A percentile compares a stretch with the other conserved stretches of the same genome.
Evolutionary conservation across 2,329 filamentous ascomycete genomes (phyloP).

Genomic region (Ceratocystis colombiana): DNA sequence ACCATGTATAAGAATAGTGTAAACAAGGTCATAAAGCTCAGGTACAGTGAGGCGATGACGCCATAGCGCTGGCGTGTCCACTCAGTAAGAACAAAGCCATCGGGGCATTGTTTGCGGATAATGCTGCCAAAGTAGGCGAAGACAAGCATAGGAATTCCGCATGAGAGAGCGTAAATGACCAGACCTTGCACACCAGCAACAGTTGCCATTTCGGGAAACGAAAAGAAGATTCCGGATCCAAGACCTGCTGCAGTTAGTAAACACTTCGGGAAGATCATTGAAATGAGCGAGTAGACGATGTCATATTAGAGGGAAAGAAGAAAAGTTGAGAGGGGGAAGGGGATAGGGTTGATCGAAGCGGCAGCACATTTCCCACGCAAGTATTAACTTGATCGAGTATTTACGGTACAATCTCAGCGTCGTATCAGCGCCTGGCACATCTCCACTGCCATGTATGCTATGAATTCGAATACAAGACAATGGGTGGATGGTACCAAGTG

Average conservation of each 20-base stretch:
- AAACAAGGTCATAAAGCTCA: constrained; percentile 67
- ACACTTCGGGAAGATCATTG: constrained; percentile 23
- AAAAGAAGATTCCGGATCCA: constrained; percentile 73
- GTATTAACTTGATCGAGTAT: constrained; percentile 98
- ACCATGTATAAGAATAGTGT: constrained; percentile 85
- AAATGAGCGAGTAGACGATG: constrained; percentile 18
- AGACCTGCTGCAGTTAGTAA: constrained; percentile 53
- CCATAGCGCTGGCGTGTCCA: constrained; percentile 77
- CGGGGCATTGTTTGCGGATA: constrained; percentile 68
- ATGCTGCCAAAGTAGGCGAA: constrained; percentile 67
- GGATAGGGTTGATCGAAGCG: constrained; percentile 50
- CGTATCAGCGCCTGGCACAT: constrained; percentile 33
- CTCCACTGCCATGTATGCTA: constrained; percentile 10
- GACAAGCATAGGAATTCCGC: constrained; percentile 59
- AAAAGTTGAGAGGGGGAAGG: constrained; percentile 28
- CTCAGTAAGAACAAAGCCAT: constrained; percentile 75
- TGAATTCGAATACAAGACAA: not conserved
- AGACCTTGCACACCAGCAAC: constrained; percentile 71
- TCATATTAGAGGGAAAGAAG: constrained; percentile 17
- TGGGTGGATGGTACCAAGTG: constrained; percentile 20
- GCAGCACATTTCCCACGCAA: constrained; percentile 98
- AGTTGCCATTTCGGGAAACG: constrained; percentile 70
- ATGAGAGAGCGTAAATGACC: constrained; percentile 63
- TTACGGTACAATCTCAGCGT: constrained; percentile 96
- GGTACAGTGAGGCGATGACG: constrained; percentile 54